phyloP scores from a whole-genome alignment of 495 filamentous ascomycete genomes.

The Penicillium canescens region DNA sequence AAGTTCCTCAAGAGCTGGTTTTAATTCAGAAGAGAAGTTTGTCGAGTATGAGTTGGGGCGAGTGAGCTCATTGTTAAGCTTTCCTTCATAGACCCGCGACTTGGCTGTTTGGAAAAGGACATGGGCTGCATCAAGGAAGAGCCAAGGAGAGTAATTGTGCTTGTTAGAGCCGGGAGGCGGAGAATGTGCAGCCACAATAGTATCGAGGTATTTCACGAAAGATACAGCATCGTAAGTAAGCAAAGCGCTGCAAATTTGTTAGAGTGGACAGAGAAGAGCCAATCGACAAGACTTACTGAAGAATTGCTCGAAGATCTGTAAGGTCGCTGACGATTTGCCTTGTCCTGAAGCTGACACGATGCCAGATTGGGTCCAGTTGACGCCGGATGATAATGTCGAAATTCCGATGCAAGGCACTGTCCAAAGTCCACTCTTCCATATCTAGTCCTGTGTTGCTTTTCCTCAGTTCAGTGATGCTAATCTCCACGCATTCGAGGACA shows the following conservation, averaged over 20 bases:
- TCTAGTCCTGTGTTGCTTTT: slow-evolving; percentile 87
- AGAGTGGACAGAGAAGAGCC: slow-evolving; percentile 5
- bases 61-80: slow-evolving; percentile 47
- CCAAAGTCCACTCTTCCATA: slow-evolving; percentile 96
- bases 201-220: slow-evolving; percentile 92
- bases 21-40: slow-evolving; percentile 65
- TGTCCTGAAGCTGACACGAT: slow-evolving; percentile 92
- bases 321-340: slow-evolving; percentile 91
- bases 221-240: slow-evolving; percentile 88
- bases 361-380: slow-evolving; percentile 96
- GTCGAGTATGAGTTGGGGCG: slow-evolving; percentile 26
- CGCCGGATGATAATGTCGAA: slow-evolving; percentile 88
- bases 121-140: slow-evolving; percentile 93
- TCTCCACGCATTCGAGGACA: slow-evolving; percentile 93
- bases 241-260: slow-evolving; percentile 49
- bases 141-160: slow-evolving; percentile 91
- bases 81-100: slow-evolving; percentile 81
- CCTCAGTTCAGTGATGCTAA: slow-evolving; percentile 87
- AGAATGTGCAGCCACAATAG: slow-evolving; percentile 85
- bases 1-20: slow-evolving; percentile 88
- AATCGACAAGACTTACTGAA: slow-evolving; percentile 57
- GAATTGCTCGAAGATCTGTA: slow-evolving; percentile 79
- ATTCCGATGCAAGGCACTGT: slow-evolving; percentile 88
- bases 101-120: slow-evolving; percentile 92
- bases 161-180: slow-evolving; percentile 85